Evolutionary conservation across 73 alveolate species (phyloP).

Genomic region (Tetrahymena malaccensis): DNA sequence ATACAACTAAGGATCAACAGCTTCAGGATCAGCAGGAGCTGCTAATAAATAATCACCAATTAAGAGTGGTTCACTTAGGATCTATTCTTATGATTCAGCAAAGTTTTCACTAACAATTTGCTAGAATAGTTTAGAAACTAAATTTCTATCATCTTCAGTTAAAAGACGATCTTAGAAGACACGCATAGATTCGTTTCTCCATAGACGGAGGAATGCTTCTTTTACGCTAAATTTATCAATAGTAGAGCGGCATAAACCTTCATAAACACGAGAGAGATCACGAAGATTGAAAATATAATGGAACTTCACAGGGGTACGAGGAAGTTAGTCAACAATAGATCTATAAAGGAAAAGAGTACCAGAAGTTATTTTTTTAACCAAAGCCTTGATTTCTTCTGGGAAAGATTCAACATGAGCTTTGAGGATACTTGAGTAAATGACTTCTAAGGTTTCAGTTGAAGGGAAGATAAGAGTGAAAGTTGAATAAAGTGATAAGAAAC

Average conservation of each 20-base stretch:
- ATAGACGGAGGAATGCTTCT: conserved; percentile 73
- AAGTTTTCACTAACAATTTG: conserved; percentile 59
- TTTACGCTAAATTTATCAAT: conserved; percentile 85
- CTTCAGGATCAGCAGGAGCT: conserved; percentile 86
- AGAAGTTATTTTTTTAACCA: conserved; percentile 57
- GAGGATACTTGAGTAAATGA: conserved; percentile 85
- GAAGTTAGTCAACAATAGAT: conserved; percentile 78
- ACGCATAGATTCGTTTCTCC: conserved; percentile 98
- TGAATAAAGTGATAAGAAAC: conserved; percentile 92
- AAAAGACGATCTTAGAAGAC: conserved; percentile 88
- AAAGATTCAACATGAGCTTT: conserved; percentile 80
- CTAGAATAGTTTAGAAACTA: conserved; percentile 46
- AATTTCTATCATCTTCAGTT: conserved; percentile 47
- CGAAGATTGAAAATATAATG: conserved; percentile 98
- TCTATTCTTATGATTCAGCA: conserved; percentile 67
- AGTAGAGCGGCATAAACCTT: conserved; percentile 90
- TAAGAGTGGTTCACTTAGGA: conserved; percentile 57
- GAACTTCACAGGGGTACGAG: conserved; percentile 98
- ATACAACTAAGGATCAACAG: conserved; percentile 89
- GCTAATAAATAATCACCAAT: conserved; percentile 86
- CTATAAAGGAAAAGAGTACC: conserved; percentile 65
- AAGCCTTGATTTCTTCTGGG: conserved; percentile 74
- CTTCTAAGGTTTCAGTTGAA: conserved; percentile 77
- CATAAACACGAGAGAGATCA: conserved; percentile 95
- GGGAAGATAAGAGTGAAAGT: conserved; percentile 83